phyloP scores from a whole-genome alignment of 176 grass and related monocot genomes.

The Triticum urartu region DNA sequence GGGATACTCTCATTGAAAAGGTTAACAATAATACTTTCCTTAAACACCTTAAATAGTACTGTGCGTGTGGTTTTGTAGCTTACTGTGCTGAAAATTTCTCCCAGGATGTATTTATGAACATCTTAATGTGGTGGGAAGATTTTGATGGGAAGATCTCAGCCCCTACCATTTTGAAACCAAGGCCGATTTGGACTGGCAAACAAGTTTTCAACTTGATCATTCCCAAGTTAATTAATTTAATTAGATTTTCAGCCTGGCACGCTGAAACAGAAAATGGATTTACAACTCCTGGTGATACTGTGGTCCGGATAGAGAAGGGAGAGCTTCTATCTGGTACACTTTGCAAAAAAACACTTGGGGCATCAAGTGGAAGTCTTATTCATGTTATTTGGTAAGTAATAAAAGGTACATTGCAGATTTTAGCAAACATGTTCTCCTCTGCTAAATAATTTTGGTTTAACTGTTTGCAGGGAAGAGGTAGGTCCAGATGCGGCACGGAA shows the following conservation, averaged over 20 bases:
- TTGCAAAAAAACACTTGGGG: conserved; percentile 86
- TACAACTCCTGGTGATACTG: conserved; percentile 90
- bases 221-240: conserved; percentile 92
- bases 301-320: conserved; percentile 94
- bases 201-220: conserved; percentile 99
- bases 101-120: conserved; percentile 99
- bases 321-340: conserved; percentile 90
- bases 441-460: background rate
- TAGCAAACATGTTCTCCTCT: background rate
- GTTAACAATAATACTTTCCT: conserved; percentile 23
- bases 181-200: conserved; percentile 96
- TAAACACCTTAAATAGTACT: background rate
- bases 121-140: conserved; percentile 99
- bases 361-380: conserved; percentile 77
- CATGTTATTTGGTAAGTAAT: conserved; percentile 88
- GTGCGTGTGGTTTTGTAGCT: background rate
- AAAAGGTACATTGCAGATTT: background rate
- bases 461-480: conserved; percentile 83
- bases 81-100: conserved; percentile 17
- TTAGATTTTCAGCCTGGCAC: conserved; percentile 89
- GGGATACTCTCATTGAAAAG: conserved; percentile 97
- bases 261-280: conserved; percentile 69
- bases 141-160: conserved; percentile 97
- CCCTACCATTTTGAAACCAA: conserved; percentile 87
- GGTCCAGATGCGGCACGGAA: conserved; percentile 96